Percentiles rank a stretch among this genome's conserved stretches.
phyloP scores from a whole-genome alignment of 768 basidiomycete species.

The Lactarius pseudohatsudake region DNA sequence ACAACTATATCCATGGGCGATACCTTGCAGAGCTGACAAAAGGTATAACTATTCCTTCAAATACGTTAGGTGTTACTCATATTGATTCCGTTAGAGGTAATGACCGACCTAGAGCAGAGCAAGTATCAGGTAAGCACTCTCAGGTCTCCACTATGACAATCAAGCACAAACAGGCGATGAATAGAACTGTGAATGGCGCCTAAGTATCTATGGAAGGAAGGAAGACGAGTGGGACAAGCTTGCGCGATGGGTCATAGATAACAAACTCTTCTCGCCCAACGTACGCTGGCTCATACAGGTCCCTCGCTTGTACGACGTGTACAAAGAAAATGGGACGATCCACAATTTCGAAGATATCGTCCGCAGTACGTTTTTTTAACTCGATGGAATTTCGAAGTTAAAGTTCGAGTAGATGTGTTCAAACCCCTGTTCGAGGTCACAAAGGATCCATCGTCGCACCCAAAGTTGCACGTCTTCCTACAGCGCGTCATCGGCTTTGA shows the following conservation, averaged over 20 bases:
- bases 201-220: conserved; percentile 90
- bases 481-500: conserved; percentile 97
- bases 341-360: conserved; percentile 90
- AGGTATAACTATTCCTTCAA: conserved; percentile 47
- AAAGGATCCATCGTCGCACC: conserved; percentile 82
- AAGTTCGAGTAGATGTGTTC: conserved; percentile 70
- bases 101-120: conserved; percentile 96
- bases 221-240: conserved; percentile 95
- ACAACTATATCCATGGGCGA: conserved; percentile 88
- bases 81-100: conserved; percentile 65
- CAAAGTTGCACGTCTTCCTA: conserved; percentile 92
- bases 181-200: conserved; percentile 94
- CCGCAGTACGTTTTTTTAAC: conserved; percentile 51
- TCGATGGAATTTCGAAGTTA: neutral
- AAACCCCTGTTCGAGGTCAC: conserved; percentile 95
- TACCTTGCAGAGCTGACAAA: conserved; percentile 94
- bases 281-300: conserved; percentile 97
- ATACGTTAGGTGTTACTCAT: neutral
- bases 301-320: conserved; percentile 92
- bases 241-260: conserved; percentile 92
- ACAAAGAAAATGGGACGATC: conserved; percentile 84
- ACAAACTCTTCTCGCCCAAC: conserved; percentile 94
- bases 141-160: neutral
- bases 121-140: conserved; percentile 81
- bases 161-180: neutral